Evolutionary conservation across 2,329 filamentous ascomycete species (phyloP).

Genomic region (Pestalotiopsis sp.): DNA sequence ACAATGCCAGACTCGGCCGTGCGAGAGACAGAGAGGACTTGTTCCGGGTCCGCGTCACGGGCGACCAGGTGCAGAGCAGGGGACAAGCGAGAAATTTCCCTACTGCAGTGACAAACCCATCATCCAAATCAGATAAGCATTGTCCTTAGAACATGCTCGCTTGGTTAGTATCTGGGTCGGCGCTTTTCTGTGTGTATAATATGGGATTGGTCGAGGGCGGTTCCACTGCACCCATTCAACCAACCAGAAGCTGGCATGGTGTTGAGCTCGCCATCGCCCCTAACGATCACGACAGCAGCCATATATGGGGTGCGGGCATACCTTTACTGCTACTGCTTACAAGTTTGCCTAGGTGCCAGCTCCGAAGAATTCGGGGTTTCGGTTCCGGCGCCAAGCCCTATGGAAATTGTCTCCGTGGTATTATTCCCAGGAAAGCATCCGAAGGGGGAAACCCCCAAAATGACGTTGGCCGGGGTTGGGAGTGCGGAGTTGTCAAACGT

Average conservation of each 20-base stretch:
- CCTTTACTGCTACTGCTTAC: neutral
- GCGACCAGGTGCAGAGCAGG: neutral
- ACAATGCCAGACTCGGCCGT: neutral
- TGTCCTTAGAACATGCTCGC: neutral
- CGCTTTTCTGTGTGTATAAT: neutral
- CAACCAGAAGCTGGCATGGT: conserved; percentile 4
- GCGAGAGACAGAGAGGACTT: neutral
- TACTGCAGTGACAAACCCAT: neutral
- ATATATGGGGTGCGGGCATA: neutral
- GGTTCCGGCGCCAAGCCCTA: neutral
- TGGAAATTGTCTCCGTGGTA: neutral
- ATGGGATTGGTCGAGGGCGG: neutral
- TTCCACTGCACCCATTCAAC: neutral
- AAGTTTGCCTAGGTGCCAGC: neutral
- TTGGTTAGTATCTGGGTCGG: neutral
- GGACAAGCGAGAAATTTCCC: neutral
- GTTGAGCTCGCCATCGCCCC: conserved; percentile 12
- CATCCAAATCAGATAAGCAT: neutral
- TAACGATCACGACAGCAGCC: conserved; percentile 2
- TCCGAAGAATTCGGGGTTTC: neutral
- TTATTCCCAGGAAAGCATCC: neutral
- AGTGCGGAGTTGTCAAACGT: neutral
- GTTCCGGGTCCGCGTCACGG: neutral
- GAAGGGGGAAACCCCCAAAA: neutral
- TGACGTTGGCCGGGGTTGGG: neutral